Conservation (phyloP, 345 rosid species). For the Melaleuca alternifolia region DNA sequence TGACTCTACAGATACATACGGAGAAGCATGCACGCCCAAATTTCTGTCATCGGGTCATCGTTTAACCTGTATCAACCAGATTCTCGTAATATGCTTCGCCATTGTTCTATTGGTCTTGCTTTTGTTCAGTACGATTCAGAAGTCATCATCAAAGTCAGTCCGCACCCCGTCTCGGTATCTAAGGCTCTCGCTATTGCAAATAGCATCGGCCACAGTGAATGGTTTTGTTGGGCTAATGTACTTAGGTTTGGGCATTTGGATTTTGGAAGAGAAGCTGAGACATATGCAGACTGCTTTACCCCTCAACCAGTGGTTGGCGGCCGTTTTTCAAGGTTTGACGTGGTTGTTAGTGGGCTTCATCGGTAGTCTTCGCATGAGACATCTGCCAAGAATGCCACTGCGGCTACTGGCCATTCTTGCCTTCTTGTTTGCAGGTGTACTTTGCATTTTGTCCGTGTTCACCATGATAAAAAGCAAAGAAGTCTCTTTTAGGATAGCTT, state of each 20-base stretch:
- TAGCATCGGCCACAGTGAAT: constrained; percentile 39
- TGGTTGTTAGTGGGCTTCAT: constrained; percentile 47
- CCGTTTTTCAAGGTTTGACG: constrained; percentile 52
- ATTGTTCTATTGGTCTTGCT: constrained; percentile 37
- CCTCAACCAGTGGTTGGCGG: constrained; percentile 34
- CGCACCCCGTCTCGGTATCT: constrained; percentile 9
- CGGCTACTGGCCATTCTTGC: constrained; percentile 39
- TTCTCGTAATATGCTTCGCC: constrained; percentile 38
- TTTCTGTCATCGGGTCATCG: constrained; percentile 15
- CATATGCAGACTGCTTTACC: constrained; percentile 27
- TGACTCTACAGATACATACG: constrained; percentile 9
- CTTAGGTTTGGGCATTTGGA: constrained; percentile 47
- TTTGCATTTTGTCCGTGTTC: constrained; percentile 31
- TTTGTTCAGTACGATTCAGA: constrained; percentile 30
- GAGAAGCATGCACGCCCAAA: constrained; percentile 6
- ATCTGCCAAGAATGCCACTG: constrained; percentile 20
- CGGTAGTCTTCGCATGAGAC: constrained; percentile 28
- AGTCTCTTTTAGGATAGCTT: constrained; percentile 9
- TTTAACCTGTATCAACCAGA: constrained; percentile 38
- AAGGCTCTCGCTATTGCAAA: constrained; percentile 23
- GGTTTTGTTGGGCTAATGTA: constrained; percentile 51
- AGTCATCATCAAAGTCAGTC: constrained; percentile 20
- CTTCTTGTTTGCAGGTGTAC: constrained; percentile 34
- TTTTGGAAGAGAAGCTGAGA: constrained; percentile 41
- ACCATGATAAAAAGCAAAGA: constrained; percentile 15